Conservation (phyloP, 1,284 basidiomycete species). For the Singerocomus rubriflavus region DNA sequence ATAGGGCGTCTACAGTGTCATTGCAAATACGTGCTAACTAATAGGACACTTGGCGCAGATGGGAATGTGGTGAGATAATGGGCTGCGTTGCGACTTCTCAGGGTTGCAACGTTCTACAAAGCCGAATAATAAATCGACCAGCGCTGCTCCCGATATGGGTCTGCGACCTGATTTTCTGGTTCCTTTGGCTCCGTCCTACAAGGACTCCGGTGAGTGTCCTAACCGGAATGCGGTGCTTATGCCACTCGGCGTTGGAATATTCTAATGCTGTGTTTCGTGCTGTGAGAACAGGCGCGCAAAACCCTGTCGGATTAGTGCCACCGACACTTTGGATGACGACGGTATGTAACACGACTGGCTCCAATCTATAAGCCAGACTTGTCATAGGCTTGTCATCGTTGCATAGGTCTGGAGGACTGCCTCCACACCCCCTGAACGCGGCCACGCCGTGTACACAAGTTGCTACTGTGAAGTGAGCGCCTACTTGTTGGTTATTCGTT, state of each 20-base stretch:
- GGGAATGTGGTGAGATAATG: background rate
- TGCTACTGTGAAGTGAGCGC: constrained; percentile 72
- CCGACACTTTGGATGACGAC: background rate
- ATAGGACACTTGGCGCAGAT: background rate
- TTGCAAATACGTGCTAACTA: background rate
- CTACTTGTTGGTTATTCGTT: constrained; percentile 52
- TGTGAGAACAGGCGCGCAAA: constrained; percentile 8
- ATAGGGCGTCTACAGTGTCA: background rate
- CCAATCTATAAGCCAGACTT: constrained; percentile 11
- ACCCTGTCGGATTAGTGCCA: too few relatives aligned
- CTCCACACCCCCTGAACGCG: constrained; percentile 18
- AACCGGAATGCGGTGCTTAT: constrained; percentile 1
- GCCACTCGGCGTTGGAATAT: background rate
- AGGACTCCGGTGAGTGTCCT: constrained; percentile 6
- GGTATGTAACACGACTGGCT: background rate
- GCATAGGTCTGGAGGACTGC: background rate
- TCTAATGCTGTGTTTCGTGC: constrained; percentile 7
- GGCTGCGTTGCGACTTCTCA: constrained; percentile 3
- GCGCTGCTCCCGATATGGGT: background rate
- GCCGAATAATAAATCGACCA: background rate
- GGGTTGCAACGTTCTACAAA: background rate
- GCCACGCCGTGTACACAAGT: constrained; percentile 23
- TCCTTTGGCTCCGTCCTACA: too few relatives aligned
- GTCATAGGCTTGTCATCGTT: background rate
- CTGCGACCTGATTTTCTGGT: constrained; percentile 2